phyloP scores from a whole-genome alignment of 2,329 filamentous ascomycete species.

The Penicillium sclerotiorum region DNA sequence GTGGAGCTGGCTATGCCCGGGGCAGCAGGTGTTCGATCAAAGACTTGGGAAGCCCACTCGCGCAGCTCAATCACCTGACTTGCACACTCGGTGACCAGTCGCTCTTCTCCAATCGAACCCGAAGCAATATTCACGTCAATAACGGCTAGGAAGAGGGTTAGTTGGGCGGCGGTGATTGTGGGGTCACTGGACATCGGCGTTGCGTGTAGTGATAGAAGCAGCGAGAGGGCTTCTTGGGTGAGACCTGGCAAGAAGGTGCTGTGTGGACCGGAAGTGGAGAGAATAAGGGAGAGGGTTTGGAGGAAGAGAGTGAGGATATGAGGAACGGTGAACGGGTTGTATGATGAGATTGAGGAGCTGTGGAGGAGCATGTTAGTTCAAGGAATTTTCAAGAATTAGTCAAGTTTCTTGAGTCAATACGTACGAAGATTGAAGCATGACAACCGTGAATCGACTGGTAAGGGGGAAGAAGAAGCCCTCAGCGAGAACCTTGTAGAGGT shows the following conservation, averaged over 20 bases:
- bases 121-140: slow-evolving; percentile 72
- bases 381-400: neutral
- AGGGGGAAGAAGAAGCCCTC: slow-evolving; percentile 85
- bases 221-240: slow-evolving; percentile 79
- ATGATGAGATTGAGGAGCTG: slow-evolving; percentile 39
- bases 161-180: slow-evolving; percentile 69
- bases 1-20: slow-evolving; percentile 62
- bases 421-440: slow-evolving; percentile 55
- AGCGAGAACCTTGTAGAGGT: slow-evolving; percentile 74
- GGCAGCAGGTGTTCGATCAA: slow-evolving; percentile 57
- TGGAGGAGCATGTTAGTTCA: slow-evolving; percentile 4
- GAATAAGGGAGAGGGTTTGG: slow-evolving; percentile 79
- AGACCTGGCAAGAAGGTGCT: slow-evolving; percentile 76
- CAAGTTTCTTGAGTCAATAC: slow-evolving; percentile 6
- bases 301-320: slow-evolving; percentile 77
- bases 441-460: slow-evolving; percentile 74
- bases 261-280: slow-evolving; percentile 81
- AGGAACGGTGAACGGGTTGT: slow-evolving; percentile 70
- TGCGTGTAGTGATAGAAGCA: slow-evolving; percentile 71
- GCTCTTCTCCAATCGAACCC: slow-evolving; percentile 59
- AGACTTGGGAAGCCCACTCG: slow-evolving; percentile 80
- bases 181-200: slow-evolving; percentile 61
- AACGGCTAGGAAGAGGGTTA: slow-evolving; percentile 77
- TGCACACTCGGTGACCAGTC: slow-evolving; percentile 73
- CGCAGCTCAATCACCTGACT: slow-evolving; percentile 81